Base-by-base conservation (phyloP, 768 basidiomycete genomes). In the Chalciporus chontae region DNA sequence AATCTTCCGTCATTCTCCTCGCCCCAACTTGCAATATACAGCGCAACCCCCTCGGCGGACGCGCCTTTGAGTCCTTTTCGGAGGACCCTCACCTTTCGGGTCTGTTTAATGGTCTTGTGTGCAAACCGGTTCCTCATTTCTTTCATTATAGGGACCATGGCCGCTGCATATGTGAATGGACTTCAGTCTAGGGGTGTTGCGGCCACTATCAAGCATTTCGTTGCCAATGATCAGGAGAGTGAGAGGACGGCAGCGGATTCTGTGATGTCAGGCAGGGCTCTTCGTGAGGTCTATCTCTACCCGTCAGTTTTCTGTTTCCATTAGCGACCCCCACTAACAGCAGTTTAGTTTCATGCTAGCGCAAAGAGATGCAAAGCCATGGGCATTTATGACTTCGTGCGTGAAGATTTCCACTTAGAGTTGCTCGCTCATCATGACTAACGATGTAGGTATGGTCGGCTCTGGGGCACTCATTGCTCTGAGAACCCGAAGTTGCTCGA, bases 11-110 rank as follows among this genome's bases (percentile, higher is more conserved):
- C 32, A 71, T 85, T 31, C 70, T 87, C 13, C 74, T 87, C 24
- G 85, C 83, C 3, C 87, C 85, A 8, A 89, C 87, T 0, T 84
- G 84, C 69, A 89, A 87, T 62, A 87, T 86, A 36, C 84, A 83
- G 61, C 76, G 87, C 32, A 77, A 76, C 8, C 81, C 80, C 14
- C 67, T 83, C 3, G 82, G 80, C 14, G 81, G 81, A 6, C 70
- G 81, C 32, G 72, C 78, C 1, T 89, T 87, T 59, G 87, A 87
- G 63, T 84, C 81, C 2, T 87, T 85, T 65, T 83, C 81, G 3
- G 84, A 87, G 60, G 85, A 87, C 63, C 84, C 84, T 24, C 74
- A 80, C 59, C 69, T 85, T 9, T 85, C 82, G 27, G 85, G 29
- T 31, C 13, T 10, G 29, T 31, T 31, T 13, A 31, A 31, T 31